Conservation (phyloP, 306 rosid species). For the Rosa chinensis region DNA sequence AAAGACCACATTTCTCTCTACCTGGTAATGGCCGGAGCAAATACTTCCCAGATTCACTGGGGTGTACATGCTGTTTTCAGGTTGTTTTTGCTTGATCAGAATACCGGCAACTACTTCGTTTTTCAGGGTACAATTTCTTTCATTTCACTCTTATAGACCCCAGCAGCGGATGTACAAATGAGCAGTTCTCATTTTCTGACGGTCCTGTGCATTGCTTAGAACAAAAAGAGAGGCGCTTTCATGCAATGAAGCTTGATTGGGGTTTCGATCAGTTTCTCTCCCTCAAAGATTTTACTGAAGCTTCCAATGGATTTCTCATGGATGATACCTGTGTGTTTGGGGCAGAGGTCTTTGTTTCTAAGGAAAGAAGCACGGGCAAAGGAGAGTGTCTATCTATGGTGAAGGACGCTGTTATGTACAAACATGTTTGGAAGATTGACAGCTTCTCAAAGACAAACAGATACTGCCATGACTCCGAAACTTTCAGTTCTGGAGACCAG, state of each 20-base stretch:
- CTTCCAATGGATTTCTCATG: constrained; percentile 50
- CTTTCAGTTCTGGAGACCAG: not conserved
- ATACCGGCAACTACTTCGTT: constrained; percentile 49
- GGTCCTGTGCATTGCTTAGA: constrained; percentile 26
- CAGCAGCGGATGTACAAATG: not conserved
- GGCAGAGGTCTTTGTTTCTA: constrained; percentile 64
- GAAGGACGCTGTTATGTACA: constrained; percentile 39
- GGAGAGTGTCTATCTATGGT: constrained; percentile 58
- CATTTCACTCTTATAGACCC: not conserved
- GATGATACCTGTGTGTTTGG: constrained; percentile 62
- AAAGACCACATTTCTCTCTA: constrained; percentile 56
- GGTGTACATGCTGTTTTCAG: constrained; percentile 47
- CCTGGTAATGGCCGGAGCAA: constrained; percentile 47
- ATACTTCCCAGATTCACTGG: constrained; percentile 42
- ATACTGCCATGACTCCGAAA: constrained; percentile 33
- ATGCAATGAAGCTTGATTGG: constrained; percentile 51
- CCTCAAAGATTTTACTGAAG: constrained; percentile 40
- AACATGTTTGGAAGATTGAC: constrained; percentile 45
- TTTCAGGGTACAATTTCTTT: constrained; percentile 39
- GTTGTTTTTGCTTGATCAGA: constrained; percentile 56
- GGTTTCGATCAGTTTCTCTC: constrained; percentile 58
- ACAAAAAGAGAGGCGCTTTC: constrained; percentile 52
- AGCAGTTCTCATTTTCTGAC: not conserved
- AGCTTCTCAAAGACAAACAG: constrained; percentile 39
- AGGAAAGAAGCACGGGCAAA: constrained; percentile 40